phyloP scores from a whole-genome alignment of 1,139 yeast species.

The Blastobotrys malaysiensis region DNA sequence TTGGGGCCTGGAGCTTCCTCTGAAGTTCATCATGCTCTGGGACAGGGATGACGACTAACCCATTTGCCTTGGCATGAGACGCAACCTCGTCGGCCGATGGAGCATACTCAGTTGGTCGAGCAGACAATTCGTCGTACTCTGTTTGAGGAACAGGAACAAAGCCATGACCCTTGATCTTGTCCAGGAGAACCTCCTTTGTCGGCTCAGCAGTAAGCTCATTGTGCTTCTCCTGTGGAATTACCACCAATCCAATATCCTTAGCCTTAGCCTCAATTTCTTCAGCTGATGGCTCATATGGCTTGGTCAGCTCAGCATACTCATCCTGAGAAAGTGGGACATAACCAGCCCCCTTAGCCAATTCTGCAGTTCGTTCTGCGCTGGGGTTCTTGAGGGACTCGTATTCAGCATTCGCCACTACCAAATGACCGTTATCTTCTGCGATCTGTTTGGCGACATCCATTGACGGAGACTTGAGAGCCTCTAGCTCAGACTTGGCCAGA shows the following conservation, averaged over 20 bases:
- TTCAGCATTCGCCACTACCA: slow-evolving; percentile 22
- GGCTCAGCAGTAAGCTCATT: slow-evolving; percentile 17
- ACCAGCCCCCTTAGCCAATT: slow-evolving; percentile 25
- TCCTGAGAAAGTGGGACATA: slow-evolving; percentile 25
- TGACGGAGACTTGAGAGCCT: slow-evolving; percentile 21
- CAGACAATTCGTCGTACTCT: slow-evolving; percentile 23
- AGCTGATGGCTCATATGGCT: slow-evolving; percentile 23
- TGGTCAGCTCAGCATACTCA: slow-evolving; percentile 18
- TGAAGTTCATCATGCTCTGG: slow-evolving; percentile 24
- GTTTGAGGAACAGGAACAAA: slow-evolving; percentile 24
- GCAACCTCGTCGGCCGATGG: slow-evolving; percentile 23
- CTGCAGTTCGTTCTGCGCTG: slow-evolving; percentile 14
- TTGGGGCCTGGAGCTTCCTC: slow-evolving; percentile 15
- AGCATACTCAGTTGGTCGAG: slow-evolving; percentile 25
- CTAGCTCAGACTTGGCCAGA: slow-evolving; percentile 31
- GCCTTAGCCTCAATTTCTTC: slow-evolving; percentile 25
- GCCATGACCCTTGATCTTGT: slow-evolving; percentile 18
- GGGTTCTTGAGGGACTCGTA: slow-evolving; percentile 20
- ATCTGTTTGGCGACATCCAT: slow-evolving; percentile 26
- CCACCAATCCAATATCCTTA: slow-evolving; percentile 19
- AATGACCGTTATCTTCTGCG: slow-evolving; percentile 27
- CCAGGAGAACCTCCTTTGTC: slow-evolving; percentile 19
- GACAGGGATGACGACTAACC: slow-evolving; percentile 28
- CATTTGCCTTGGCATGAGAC: slow-evolving; percentile 25
- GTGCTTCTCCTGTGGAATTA: slow-evolving; percentile 20